Evolutionary conservation across 2,329 filamentous ascomycete genomes (phyloP).

Genomic region (Trichothecium roseum): DNA sequence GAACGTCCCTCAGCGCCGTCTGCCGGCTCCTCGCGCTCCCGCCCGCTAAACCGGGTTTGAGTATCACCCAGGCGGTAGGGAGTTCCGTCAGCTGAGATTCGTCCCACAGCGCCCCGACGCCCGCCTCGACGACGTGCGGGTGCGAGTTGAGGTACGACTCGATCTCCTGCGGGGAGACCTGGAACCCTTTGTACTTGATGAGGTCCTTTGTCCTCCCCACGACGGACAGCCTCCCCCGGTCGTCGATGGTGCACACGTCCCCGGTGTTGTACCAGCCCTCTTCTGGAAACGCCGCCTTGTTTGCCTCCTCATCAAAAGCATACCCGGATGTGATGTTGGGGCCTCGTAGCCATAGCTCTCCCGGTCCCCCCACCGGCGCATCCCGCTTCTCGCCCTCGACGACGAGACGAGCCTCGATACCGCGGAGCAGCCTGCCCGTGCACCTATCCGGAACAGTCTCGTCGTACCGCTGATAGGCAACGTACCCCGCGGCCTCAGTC

Average conservation of each 20-base stretch:
- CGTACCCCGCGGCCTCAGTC: slow-evolving; percentile 32
- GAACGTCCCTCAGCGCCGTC: slow-evolving; percentile 17
- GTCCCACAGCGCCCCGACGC: slow-evolving; percentile 23
- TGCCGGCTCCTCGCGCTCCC: slow-evolving; percentile 5
- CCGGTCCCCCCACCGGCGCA: slow-evolving; percentile 21
- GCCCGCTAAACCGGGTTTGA: slow-evolving; percentile 13
- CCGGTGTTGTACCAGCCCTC: slow-evolving; percentile 34
- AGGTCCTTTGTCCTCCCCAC: slow-evolving; percentile 28
- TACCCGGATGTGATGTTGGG: slow-evolving; percentile 33
- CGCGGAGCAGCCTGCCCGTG: slow-evolving; percentile 24
- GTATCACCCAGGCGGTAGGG: slow-evolving; percentile 25
- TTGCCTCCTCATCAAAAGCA: slow-evolving; percentile 26
- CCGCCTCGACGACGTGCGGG: slow-evolving; percentile 22
- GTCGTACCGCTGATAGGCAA: slow-evolving; percentile 25
- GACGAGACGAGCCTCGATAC: slow-evolving; percentile 26
- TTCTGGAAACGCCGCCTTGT: slow-evolving; percentile 22
- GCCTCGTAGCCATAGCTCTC: slow-evolving; percentile 31
- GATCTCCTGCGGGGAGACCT: slow-evolving; percentile 26
- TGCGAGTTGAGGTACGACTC: slow-evolving; percentile 25
- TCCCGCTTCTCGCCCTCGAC: slow-evolving; percentile 25
- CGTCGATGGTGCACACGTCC: slow-evolving; percentile 28
- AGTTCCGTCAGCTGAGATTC: slow-evolving; percentile 26
- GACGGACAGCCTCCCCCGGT: slow-evolving; percentile 19
- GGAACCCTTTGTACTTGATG: slow-evolving; percentile 32
- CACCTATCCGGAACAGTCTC: slow-evolving; percentile 20